Evolutionary conservation across 352 stramenopile species (phyloP).

Genomic region (Globisporangium takayamanum): DNA sequence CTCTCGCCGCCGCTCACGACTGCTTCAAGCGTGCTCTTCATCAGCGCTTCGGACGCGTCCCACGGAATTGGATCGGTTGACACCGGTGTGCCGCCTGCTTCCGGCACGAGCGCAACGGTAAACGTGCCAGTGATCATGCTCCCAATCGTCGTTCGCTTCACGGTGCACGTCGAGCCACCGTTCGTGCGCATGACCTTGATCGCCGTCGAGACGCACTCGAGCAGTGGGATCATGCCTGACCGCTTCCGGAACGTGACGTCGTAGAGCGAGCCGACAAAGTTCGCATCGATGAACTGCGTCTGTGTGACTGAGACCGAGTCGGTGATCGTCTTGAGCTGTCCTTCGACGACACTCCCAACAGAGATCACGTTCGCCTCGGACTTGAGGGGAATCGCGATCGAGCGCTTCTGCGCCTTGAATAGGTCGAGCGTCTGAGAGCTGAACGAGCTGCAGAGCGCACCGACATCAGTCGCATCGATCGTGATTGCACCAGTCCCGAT

Average conservation of each 20-base stretch:
- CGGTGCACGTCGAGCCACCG: constrained; percentile 21
- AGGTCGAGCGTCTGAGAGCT: constrained; percentile 24
- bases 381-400: constrained; percentile 37
- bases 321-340: constrained; percentile 41
- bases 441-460: constrained; percentile 47
- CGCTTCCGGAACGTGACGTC: constrained; percentile 55
- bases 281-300: constrained; percentile 24
- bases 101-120: constrained; percentile 35
- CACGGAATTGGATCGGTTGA: constrained; percentile 44
- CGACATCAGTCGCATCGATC: constrained; percentile 36
- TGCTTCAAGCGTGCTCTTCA: constrained; percentile 48
- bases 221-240: constrained; percentile 47
- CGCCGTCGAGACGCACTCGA: constrained; percentile 29
- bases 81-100: constrained; percentile 21
- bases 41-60: constrained; percentile 62
- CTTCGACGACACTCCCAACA: constrained; percentile 29
- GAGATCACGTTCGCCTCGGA: constrained; percentile 27
- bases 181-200: constrained; percentile 28
- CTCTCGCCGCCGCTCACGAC: constrained; percentile 35
- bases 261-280: constrained; percentile 59
- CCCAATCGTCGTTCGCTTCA: constrained; percentile 31
- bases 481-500: constrained; percentile 29
- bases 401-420: constrained; percentile 53
- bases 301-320: constrained; percentile 42
- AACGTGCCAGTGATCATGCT: constrained; percentile 74